phyloP scores from a whole-genome alignment of 2,329 filamentous ascomycete species.

The Botrytis cinerea region DNA sequence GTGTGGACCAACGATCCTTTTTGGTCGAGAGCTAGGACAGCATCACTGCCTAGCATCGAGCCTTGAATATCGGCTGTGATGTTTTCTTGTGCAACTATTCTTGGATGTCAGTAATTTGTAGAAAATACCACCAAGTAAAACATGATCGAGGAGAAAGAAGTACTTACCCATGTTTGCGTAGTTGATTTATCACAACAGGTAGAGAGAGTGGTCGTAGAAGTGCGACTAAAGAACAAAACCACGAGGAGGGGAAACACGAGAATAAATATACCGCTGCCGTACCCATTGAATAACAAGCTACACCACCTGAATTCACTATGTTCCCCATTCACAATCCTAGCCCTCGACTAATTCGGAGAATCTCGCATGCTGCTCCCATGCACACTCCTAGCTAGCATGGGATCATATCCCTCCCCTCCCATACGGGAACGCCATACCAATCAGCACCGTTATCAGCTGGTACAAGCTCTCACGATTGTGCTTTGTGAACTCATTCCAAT shows the following conservation, averaged over 20 bases:
- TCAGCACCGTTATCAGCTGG: constrained; percentile 20
- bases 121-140: background rate
- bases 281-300: background rate
- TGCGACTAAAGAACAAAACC: constrained; percentile 3
- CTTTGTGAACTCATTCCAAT: background rate
- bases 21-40: constrained; percentile 27
- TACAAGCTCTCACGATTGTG: constrained; percentile 16
- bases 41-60: constrained; percentile 23
- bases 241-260: constrained; percentile 22
- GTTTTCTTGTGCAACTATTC: constrained; percentile 24
- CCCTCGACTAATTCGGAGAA: background rate
- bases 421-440: constrained; percentile 22
- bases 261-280: constrained; percentile 19
- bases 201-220: constrained; percentile 21
- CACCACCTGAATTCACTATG: background rate
- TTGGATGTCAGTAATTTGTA: background rate
- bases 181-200: constrained; percentile 17
- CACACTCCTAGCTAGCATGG: constrained; percentile 14
- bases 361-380: constrained; percentile 21
- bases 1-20: constrained; percentile 30
- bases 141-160: background rate
- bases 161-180: constrained; percentile 24
- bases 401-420: constrained; percentile 3
- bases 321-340: constrained; percentile 9
- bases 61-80: constrained; percentile 27